Base-by-base conservation (phyloP, 2,329 filamentous ascomycete genomes). In the Apiospora phragmitis region DNA sequence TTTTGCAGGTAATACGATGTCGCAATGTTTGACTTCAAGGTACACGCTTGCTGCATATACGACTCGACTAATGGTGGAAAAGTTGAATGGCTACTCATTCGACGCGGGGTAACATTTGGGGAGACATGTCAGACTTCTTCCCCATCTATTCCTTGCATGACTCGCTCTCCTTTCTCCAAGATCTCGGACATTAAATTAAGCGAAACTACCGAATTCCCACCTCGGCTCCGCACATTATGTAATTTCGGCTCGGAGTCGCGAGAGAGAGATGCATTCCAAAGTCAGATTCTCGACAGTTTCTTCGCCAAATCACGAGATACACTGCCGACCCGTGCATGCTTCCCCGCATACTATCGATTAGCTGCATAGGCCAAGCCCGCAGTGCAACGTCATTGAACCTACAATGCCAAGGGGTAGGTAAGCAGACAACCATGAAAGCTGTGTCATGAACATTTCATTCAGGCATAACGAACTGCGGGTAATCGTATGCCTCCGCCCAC, bases 101-200 rank as follows among this genome's bases (percentile, higher is more conserved):
- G 7, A 35, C 29, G 51, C 29, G 51, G 51, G 51, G 51, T 59
- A 59, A 47, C 21, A 21, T 35, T 59, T 18, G 29, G 51, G 51
- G 26, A 9, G 29, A 59, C 14, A 2, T 35, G 51, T 32, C 26
- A 32, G 51, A 62, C 16, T 6, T 9, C 16, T n/a, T n/a, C 18
- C 32, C 55, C 55, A 12, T 1, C 18, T 32, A 12, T 11, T n/a
- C 35, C 8, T 3, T 32, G 12, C 49, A 32, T 55, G 26, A 55
- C 49, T 55, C 49, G 49, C 29, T 35, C 18, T 29, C 12, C 47
- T 16, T 29, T 29, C 55, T 18, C 55, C 18, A 11, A 38, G 29
- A 62, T 62, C 55, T 62, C 55, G 55, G 55, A 32, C 55, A 62
- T 62, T 62, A 62, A 62, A 38, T 62, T 59, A 35, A 59, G 51